Evolutionary conservation across 805 yeast species (phyloP), one percentile per base, ranked within the genome.

Genomic region (Maudiozyma turicensis): DNA sequence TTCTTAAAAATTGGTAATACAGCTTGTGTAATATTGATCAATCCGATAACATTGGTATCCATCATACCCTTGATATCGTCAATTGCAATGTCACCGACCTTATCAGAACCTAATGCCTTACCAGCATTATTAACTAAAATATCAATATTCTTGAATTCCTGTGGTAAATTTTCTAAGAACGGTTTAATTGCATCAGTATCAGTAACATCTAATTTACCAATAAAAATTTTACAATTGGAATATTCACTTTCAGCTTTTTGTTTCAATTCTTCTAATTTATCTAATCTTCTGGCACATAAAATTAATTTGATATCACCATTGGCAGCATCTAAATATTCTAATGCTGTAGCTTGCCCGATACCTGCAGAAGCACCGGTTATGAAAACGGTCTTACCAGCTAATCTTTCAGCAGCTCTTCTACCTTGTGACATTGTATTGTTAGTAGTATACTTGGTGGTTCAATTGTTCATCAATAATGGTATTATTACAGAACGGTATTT

Each of bases 351-450:
- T 56, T 80, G 80, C 10, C 98, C 99, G 59, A 91, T 91, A 49
- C 98, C 98, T 13, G 96, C 81, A 29, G 96, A 86, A 7, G 98
- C 98, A 53, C 98, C 98, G n/a, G 98, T 87, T 59, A 91, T 84
- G 40, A 91, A 76, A 33, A 87, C 75, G 15, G 82, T 80, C 64
- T 91, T 90, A 45, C 84, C 84, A 26, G 84, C 80, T 34, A 91
- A 73, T 64, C 96, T 78, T 64, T 82, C 82, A 41, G 90, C 86
- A 47, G 95, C 93, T 61, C 73, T 77, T 46, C 74, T 54, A 54
- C 90, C 91, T 69, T 74, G 79, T 7, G 88, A 82, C 85, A 80
- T 80, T 37, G 14, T 56, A 20, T 39, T 10, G 42, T 38, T n/a
- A 8, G 34, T 20, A 40, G 31, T 29, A 35, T 1, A 30, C 14